Percentiles rank a stretch among this genome's conserved stretches.
Conservation (phyloP, 306 rosid genomes). For the Prunus mira region DNA sequence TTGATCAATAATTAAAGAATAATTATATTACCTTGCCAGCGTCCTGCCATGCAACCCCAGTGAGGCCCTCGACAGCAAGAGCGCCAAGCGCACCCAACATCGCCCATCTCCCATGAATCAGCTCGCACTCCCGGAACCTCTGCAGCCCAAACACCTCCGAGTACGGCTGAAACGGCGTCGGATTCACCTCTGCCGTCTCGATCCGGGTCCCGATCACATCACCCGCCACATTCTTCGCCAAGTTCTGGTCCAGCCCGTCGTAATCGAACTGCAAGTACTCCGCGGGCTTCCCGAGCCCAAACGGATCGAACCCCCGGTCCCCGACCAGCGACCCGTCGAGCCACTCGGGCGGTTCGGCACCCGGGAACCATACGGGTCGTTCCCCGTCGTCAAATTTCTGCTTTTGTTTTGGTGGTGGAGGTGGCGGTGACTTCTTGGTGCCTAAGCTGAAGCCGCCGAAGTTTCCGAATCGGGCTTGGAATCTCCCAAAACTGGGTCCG, state of each 20-base stretch:
- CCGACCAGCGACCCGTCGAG: slow-evolving; percentile 64
- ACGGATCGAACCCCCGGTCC: slow-evolving; percentile 72
- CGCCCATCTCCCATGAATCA: slow-evolving; percentile 87
- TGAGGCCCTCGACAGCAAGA: slow-evolving; percentile 63
- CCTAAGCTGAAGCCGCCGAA: slow-evolving; percentile 37
- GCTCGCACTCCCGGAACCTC: slow-evolving; percentile 78
- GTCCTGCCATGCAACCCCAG: slow-evolving; percentile 86
- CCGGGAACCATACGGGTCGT: slow-evolving; percentile 63
- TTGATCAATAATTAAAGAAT: background rate
- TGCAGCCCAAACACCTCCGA: slow-evolving; percentile 72
- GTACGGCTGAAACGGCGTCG: slow-evolving; percentile 84
- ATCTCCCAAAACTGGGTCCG: slow-evolving; percentile 17
- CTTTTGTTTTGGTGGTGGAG: slow-evolving; percentile 17
- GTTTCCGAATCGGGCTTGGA: slow-evolving; percentile 42
- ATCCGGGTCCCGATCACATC: slow-evolving; percentile 54
- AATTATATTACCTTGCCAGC: slow-evolving; percentile 65
- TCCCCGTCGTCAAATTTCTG: slow-evolving; percentile 11
- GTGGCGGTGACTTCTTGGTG: slow-evolving; percentile 26
- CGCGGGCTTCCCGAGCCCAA: slow-evolving; percentile 58
- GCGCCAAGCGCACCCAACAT: slow-evolving; percentile 85
- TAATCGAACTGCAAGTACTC: slow-evolving; percentile 71
- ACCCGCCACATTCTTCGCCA: slow-evolving; percentile 69
- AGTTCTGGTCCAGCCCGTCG: slow-evolving; percentile 78
- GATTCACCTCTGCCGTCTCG: slow-evolving; percentile 42
- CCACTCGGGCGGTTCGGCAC: slow-evolving; percentile 62